phyloP scores from a whole-genome alignment of 306 rosid genomes.

The Vigna nakashimae region DNA sequence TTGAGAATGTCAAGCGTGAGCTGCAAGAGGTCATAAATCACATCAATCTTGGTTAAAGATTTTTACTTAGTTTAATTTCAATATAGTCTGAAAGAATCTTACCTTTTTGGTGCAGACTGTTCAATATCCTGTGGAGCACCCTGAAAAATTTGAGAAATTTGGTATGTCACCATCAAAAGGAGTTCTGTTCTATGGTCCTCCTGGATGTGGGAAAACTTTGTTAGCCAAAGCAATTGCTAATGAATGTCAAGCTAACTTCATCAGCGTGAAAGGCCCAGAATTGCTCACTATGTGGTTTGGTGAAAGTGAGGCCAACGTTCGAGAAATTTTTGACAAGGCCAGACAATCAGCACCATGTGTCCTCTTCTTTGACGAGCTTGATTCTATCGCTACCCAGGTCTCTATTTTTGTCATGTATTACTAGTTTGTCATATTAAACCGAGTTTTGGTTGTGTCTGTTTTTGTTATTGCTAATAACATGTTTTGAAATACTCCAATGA shows the following conservation, averaged over 20 bases:
- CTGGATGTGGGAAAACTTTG: constrained; percentile 65
- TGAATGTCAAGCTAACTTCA: constrained; percentile 65
- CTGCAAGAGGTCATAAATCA: constrained; percentile 58
- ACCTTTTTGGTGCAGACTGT: constrained; percentile 51
- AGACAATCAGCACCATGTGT: constrained; percentile 66
- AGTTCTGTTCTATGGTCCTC: constrained; percentile 66
- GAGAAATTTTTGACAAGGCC: constrained; percentile 64
- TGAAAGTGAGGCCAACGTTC: constrained; percentile 67
- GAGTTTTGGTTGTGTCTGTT: not conserved
- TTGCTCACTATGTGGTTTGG: constrained; percentile 72
- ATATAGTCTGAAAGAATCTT: constrained; percentile 16
- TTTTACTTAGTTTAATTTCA: not conserved
- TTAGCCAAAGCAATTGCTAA: constrained; percentile 63
- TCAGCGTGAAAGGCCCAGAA: constrained; percentile 64
- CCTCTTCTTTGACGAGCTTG: constrained; percentile 68
- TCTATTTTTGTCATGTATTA: not conserved
- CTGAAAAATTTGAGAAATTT: constrained; percentile 65
- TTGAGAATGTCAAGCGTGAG: constrained; percentile 67
- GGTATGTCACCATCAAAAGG: constrained; percentile 72
- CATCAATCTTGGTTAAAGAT: not conserved
- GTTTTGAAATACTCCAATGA: not conserved
- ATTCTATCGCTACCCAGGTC: constrained; percentile 67
- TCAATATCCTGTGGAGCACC: constrained; percentile 71
- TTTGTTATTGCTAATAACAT: not conserved
- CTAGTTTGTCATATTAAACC: constrained; percentile 7